These are phyloP conservation scores for Poronia punctata DNA, from an alignment of 495 filamentous ascomycete genomes.

Conservation along the genomic window DNA sequence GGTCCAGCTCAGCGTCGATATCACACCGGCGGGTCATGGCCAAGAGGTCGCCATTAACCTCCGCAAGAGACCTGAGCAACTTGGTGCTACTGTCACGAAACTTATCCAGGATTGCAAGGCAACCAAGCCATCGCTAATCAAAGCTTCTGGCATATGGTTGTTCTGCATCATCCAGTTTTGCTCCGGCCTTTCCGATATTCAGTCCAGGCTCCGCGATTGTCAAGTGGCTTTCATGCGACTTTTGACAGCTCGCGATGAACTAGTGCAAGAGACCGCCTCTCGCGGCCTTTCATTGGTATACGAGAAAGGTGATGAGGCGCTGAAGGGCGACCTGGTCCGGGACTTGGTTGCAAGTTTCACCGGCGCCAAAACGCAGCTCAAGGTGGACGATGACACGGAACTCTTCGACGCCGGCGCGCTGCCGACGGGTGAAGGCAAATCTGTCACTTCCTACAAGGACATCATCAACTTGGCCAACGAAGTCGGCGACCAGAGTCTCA, in stretches of 20 bases:
- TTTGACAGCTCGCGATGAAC: constrained; percentile 80
- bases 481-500: constrained; percentile 86
- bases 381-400: constrained; percentile 80
- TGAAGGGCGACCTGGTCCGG: constrained; percentile 75
- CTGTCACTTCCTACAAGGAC: constrained; percentile 88
- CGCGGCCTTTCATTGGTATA: constrained; percentile 85
- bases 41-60: constrained; percentile 23
- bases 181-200: constrained; percentile 63
- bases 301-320: constrained; percentile 72
- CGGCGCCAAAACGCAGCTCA: constrained; percentile 61
- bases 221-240: constrained; percentile 82
- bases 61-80: constrained; percentile 36
- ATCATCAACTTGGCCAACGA: constrained; percentile 90
- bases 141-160: constrained; percentile 88
- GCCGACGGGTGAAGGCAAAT: constrained; percentile 82
- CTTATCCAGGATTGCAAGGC: constrained; percentile 66
- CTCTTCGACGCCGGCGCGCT: constrained; percentile 90
- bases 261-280: constrained; percentile 92
- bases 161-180: constrained; percentile 90
- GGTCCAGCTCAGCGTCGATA: constrained; percentile 44
- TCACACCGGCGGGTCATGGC: constrained; percentile 30
- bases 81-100: constrained; percentile 56
- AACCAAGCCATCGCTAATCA: constrained; percentile 78
- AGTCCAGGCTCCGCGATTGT: constrained; percentile 64
- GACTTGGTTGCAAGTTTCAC: constrained; percentile 88